Evolutionary conservation across 306 rosid genomes (phyloP).

Genomic region (Phaseolus lunatus): DNA sequence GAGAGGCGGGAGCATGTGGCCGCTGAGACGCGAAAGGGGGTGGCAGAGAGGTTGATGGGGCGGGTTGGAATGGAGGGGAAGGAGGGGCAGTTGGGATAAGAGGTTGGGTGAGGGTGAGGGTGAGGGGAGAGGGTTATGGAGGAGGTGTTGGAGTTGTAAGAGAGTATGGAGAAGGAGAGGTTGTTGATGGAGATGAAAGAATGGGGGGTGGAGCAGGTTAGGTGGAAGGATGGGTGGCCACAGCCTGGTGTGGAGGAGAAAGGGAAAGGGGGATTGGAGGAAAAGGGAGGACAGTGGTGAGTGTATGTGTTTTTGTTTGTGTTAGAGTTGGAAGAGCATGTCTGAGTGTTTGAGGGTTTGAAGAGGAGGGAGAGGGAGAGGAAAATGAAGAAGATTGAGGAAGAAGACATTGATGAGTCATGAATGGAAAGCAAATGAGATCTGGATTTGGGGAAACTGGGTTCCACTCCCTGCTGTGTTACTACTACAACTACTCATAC

Average conservation of each 20-base stretch:
- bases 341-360: background rate
- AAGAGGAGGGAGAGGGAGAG: background rate
- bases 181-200: conserved; percentile 72
- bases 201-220: conserved; percentile 61
- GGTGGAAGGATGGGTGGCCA: conserved; percentile 92
- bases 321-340: conserved; percentile 44
- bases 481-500: background rate
- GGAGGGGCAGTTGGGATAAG: conserved; percentile 45
- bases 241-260: conserved; percentile 77
- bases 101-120: background rate
- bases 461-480: background rate
- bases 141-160: conserved; percentile 64
- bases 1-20: conserved; percentile 70
- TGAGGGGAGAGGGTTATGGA: conserved; percentile 61
- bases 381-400: background rate
- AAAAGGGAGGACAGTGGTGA: conserved; percentile 68
- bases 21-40: conserved; percentile 74
- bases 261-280: conserved; percentile 63
- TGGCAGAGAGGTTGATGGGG: conserved; percentile 62
- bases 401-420: background rate
- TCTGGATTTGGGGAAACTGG: background rate
- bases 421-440: background rate
- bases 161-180: conserved; percentile 65
- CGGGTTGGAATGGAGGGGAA: conserved; percentile 57
- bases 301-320: background rate